A percentile compares a stretch with the other conserved stretches of the same genome.
Conservation (phyloP, 2,329 filamentous ascomycete genomes). For the Chalaropsis thielavioides region DNA sequence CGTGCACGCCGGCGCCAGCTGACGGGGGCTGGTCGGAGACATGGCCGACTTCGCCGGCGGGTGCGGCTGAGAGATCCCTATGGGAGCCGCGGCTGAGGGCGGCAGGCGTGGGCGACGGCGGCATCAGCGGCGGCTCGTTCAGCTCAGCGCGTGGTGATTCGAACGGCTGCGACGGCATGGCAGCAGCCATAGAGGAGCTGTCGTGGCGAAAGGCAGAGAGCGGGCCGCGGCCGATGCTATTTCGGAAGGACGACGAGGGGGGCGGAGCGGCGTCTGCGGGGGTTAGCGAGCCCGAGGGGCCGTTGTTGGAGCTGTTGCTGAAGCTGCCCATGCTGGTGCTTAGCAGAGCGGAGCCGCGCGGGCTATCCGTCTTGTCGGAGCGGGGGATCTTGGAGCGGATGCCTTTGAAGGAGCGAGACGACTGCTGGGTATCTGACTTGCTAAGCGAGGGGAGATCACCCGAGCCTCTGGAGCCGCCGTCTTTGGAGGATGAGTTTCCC, state of each 20-base stretch:
- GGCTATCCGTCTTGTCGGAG: slow-evolving; percentile 59
- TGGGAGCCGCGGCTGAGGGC: slow-evolving; percentile 62
- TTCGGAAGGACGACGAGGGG: slow-evolving; percentile 21
- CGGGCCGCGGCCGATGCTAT: slow-evolving; percentile 9
- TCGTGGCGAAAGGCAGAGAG: slow-evolving; percentile 23
- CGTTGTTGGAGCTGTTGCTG: slow-evolving; percentile 22
- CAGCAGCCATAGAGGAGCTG: slow-evolving; percentile 26
- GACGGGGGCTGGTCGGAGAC: slow-evolving; percentile 82
- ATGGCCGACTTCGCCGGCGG: slow-evolving; percentile 82
- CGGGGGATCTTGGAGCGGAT: slow-evolving; percentile 84
- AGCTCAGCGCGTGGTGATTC: slow-evolving; percentile 7
- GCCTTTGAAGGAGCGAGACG: slow-evolving; percentile 68
- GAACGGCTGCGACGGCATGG: background rate
- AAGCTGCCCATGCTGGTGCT: slow-evolving; percentile 41
- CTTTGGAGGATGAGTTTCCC: slow-evolving; percentile 17
- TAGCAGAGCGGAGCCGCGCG: slow-evolving; percentile 57
- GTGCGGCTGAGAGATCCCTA: slow-evolving; percentile 65
- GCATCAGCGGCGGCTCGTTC: slow-evolving; percentile 13
- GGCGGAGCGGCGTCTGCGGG: slow-evolving; percentile 19
- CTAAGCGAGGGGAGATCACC: slow-evolving; percentile 57
- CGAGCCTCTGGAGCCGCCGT: slow-evolving; percentile 7
- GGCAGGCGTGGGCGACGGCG: slow-evolving; percentile 30
- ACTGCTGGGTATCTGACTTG: slow-evolving; percentile 86
- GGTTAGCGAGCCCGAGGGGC: slow-evolving; percentile 25
- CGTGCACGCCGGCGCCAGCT: slow-evolving; percentile 43